A percentile compares a stretch with the other conserved stretches of the same genome.
phyloP scores from a whole-genome alignment of 1,284 basidiomycete genomes.

The Microbotryum lychnidis-dioicae region DNA sequence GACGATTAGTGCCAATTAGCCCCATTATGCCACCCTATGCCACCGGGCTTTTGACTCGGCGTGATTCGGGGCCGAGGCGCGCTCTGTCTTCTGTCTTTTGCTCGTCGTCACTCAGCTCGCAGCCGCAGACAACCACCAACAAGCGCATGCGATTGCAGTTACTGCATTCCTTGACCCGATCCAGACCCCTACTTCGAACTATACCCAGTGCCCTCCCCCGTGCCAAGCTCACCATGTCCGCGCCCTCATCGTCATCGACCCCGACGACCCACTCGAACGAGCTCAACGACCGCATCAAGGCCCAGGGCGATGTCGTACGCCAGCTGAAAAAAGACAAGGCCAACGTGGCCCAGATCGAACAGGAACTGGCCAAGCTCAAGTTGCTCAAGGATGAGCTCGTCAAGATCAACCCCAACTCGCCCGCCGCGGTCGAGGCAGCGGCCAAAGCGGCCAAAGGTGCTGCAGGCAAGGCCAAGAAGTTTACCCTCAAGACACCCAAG shows the following conservation, averaged over 20 bases:
- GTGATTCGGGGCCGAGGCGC: too few relatives aligned
- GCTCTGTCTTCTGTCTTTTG: too few relatives aligned
- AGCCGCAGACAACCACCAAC: too few relatives aligned
- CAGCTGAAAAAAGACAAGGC: conserved; percentile 25
- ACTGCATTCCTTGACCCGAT: too few relatives aligned
- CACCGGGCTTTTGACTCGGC: too few relatives aligned
- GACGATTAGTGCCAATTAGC: too few relatives aligned
- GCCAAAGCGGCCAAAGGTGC: conserved; percentile 3
- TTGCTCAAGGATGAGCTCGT: conserved; percentile 15
- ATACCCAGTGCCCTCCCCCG: too few relatives aligned
- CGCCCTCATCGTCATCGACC: conserved; percentile 1
- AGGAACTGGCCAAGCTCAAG: conserved; percentile 10
- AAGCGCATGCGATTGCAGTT: too few relatives aligned
- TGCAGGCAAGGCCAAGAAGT: conserved; percentile 22
- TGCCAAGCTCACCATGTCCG: conserved; percentile 13
- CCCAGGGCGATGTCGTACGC: conserved; percentile 24
- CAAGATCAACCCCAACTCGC: conserved; percentile 1
- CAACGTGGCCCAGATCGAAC: not conserved
- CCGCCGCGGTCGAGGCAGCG: conserved; percentile 1
- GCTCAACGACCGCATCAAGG: conserved; percentile 14
- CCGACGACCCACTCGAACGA: conserved; percentile 1
- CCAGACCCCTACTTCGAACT: too few relatives aligned
- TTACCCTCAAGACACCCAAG: conserved; percentile 32
- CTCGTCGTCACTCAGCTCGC: too few relatives aligned
- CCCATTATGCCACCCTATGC: too few relatives aligned